Percentiles rank a stretch among this genome's conserved stretches.
phyloP scores from a whole-genome alignment of 441 rosid species.

The Pelargonium cotyledonis region DNA sequence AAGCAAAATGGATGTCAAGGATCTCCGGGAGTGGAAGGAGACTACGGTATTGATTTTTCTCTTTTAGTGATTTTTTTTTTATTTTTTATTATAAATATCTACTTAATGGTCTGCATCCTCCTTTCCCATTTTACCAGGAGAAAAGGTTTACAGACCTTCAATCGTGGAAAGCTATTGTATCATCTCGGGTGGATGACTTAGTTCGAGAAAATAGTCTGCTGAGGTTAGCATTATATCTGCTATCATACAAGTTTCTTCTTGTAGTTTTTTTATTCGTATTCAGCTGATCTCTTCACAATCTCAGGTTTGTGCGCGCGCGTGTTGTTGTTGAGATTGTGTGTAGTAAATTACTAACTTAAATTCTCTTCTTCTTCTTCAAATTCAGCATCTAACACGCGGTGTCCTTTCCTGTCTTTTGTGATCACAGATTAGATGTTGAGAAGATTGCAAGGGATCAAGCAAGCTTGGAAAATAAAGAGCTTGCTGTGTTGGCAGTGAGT shows the following conservation, averaged over 20 bases:
- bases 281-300: no score
- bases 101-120: background rate
- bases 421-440: slow-evolving; percentile 54
- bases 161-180: slow-evolving; percentile 53
- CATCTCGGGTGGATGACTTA: slow-evolving; percentile 40
- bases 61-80: slow-evolving; percentile 2
- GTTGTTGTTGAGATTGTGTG: background rate
- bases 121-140: slow-evolving; percentile 37
- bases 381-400: no score
- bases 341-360: background rate
- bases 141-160: slow-evolving; percentile 44
- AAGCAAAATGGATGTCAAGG: slow-evolving; percentile 41
- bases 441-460: slow-evolving; percentile 53
- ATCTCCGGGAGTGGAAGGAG: slow-evolving; percentile 40
- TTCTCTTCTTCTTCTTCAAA: background rate
- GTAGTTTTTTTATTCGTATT: no score
- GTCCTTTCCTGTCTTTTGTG: background rate
- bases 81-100: background rate
- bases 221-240: slow-evolving; percentile 33
- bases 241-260: no score
- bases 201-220: slow-evolving; percentile 38
- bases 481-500: slow-evolving; percentile 52
- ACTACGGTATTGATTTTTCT: slow-evolving; percentile 32
- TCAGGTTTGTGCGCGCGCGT: no score
- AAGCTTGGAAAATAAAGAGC: slow-evolving; percentile 61